phyloP scores from a whole-genome alignment of 2,329 filamentous ascomycete species.

The Coccinonectria pachysandricola region DNA sequence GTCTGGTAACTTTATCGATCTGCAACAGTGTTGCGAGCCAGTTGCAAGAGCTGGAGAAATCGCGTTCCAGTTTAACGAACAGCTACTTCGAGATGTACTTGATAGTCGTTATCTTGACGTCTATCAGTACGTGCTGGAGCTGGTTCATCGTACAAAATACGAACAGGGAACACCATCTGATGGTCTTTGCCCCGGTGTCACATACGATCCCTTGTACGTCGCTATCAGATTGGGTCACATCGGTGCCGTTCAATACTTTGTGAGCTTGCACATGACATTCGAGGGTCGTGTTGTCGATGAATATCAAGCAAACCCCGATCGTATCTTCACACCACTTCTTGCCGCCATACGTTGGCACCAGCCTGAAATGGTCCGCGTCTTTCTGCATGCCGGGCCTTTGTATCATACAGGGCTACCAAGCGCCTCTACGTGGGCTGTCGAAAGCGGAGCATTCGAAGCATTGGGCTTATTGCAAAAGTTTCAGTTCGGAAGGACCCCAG shows the following conservation, averaged over 20 bases:
- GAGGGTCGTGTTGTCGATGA: conserved; percentile 12
- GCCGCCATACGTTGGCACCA: conserved; percentile 20
- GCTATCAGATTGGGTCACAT: conserved; percentile 19
- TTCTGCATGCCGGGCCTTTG: conserved; percentile 10
- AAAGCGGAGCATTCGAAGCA: too few relatives aligned
- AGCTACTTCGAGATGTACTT: conserved; percentile 17
- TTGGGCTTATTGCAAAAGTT: too few relatives aligned
- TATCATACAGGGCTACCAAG: conserved; percentile 12
- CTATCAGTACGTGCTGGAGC: conserved; percentile 19
- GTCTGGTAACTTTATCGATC: conserved; percentile 13
- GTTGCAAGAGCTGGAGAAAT: conserved; percentile 17
- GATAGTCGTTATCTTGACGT: conserved; percentile 13
- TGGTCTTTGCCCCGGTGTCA: conserved; percentile 14
- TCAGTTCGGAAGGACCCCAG: too few relatives aligned
- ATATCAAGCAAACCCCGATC: conserved; percentile 2
- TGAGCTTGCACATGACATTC: conserved; percentile 12
- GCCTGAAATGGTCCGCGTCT: conserved; percentile 11
- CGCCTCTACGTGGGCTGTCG: conserved; percentile 15
- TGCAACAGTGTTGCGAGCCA: conserved; percentile 20
- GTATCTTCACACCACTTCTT: conserved; percentile 18
- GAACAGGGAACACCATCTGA: conserved; percentile 3
- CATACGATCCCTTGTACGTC: conserved; percentile 18
- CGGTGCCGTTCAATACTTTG: conserved; percentile 6
- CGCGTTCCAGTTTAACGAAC: conserved; percentile 13
- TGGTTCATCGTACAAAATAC: conserved; percentile 15